Percentiles rank a stretch among this genome's conserved stretches.
Evolutionary conservation across 2,329 filamentous ascomycete genomes (phyloP).

Genomic region (Ophiostoma quercus): DNA sequence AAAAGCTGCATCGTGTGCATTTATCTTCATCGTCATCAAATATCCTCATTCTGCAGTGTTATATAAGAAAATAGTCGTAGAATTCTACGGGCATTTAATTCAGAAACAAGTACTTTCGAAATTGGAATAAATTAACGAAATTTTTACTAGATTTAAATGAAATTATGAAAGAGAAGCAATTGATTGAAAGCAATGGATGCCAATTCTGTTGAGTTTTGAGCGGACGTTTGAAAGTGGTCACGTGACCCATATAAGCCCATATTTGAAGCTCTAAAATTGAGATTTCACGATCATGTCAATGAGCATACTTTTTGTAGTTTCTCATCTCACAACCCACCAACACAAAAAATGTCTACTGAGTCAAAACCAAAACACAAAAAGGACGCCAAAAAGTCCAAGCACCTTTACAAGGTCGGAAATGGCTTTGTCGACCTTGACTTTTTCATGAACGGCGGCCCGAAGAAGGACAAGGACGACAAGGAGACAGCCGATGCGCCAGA

Average conservation of each 20-base stretch:
- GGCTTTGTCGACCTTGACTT: constrained; percentile 23
- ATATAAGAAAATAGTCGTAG: background rate
- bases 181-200: background rate
- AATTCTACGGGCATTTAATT: background rate
- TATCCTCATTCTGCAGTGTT: background rate
- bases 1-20: background rate
- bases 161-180: background rate
- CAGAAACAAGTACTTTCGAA: no score
- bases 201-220: background rate
- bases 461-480: constrained; percentile 14
- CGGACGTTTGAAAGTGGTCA: background rate
- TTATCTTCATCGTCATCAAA: background rate
- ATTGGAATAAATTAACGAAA: background rate
- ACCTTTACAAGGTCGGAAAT: constrained; percentile 24
- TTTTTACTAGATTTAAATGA: background rate
- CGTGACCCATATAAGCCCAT: background rate
- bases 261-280: constrained; percentile 5
- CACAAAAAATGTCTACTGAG: constrained; percentile 18
- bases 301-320: background rate
- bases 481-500: constrained; percentile 1
- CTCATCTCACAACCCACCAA: background rate
- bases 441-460: constrained; percentile 19
- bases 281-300: constrained; percentile 8
- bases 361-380: constrained; percentile 20
- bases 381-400: constrained; percentile 19